Percentiles rank a stretch among this genome's conserved stretches.
These are phyloP conservation scores for Oryza punctata DNA, from an alignment of 176 grass and related monocot species.

Conservation along the genomic window DNA sequence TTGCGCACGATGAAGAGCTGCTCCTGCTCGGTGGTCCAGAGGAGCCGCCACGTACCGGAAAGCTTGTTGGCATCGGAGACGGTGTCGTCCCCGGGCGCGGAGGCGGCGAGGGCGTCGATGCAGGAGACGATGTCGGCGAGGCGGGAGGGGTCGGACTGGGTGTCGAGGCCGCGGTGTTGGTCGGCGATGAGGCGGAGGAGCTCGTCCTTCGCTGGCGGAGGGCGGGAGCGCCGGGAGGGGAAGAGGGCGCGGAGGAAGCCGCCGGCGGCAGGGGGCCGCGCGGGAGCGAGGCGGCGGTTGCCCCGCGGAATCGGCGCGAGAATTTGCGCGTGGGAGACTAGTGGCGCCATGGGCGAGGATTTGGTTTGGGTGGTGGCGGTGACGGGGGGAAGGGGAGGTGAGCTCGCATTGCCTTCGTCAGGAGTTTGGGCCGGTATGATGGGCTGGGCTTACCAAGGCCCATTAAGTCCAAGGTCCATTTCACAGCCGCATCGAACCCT, in stretches of 20 bases:
- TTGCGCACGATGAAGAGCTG: constrained; percentile 95
- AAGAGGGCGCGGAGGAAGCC: constrained; percentile 46
- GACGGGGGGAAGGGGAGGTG: background rate
- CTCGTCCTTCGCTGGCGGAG: constrained; percentile 59
- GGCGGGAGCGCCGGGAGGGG: constrained; percentile 40
- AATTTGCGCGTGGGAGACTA: constrained; percentile 39
- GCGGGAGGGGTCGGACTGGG: constrained; percentile 61
- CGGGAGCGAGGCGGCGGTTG: constrained; percentile 13
- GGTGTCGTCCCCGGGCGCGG: constrained; percentile 43
- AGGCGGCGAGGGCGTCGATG: constrained; percentile 62
- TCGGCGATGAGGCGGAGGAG: constrained; percentile 78
- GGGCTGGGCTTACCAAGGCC: background rate
- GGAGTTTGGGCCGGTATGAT: background rate
- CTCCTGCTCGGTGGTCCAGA: constrained; percentile 95
- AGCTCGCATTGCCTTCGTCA: background rate
- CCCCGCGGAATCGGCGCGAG: constrained; percentile 16
- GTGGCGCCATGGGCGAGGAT: constrained; percentile 56
- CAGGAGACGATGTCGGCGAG: constrained; percentile 74
- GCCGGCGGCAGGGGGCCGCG: constrained; percentile 29
- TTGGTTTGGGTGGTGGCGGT: constrained; percentile 44
- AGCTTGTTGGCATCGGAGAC: constrained; percentile 52
- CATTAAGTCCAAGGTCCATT: background rate
- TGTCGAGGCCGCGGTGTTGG: constrained; percentile 71
- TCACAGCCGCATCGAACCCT: constrained; percentile 13
- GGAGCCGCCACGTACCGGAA: constrained; percentile 84